Base-by-base conservation (phyloP, 495 filamentous ascomycete species). In the Neurospora tetraspora region DNA sequence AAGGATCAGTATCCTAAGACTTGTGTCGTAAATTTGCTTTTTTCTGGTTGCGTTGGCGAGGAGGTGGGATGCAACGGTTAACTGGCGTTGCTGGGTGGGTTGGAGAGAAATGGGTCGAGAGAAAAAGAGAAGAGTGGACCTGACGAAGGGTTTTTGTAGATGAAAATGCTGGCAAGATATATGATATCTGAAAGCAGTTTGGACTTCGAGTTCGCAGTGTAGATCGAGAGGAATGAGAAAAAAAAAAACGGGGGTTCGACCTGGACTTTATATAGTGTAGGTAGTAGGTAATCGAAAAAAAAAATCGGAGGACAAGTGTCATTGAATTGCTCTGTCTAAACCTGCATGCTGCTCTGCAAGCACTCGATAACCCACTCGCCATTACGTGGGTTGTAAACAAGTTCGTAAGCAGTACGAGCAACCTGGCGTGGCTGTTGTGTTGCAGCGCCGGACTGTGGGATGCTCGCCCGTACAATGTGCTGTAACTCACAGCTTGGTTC, bases 401-500 rank as follows among this genome's bases (percentile, higher is more conserved):
- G 77, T 4, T 83, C 70, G 72, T 83, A 85, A 47, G 75, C 37
- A n/a, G 73, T 71, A 69, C 78, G 23, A 20, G 23, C 27, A 10
- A n/a, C 20, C 59, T 39, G 9, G n/a, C 43, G 43, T 20, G 43
- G n/a, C 18, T n/a, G 43, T 10, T 20, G 8, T 20, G n/a, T n/a
- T 31, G 18, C 37, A 4, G 16, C 38, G 5, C 12, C 14, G 5
- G 4, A 8, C 11, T 38, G 37, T 9, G 38, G 71, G 71, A 38
- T 37, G 8, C n/a, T 42, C 68, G 31, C 23, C 69, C 20, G 20
- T 7, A 72, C 71, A 73, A 72, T 72, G 71, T 82, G 76, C 1
- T 59, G 69, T 40, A 84, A 71, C 69, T 79, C 77, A 18, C 81
- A 59, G 68, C 81, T 82, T 0, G 82, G 83, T 75, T 86, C 84